Evolutionary conservation across 1,139 yeast species (phyloP), one percentile per base, ranked within the genome.

Genomic region (Blastobotrys raffinosifermentans): DNA sequence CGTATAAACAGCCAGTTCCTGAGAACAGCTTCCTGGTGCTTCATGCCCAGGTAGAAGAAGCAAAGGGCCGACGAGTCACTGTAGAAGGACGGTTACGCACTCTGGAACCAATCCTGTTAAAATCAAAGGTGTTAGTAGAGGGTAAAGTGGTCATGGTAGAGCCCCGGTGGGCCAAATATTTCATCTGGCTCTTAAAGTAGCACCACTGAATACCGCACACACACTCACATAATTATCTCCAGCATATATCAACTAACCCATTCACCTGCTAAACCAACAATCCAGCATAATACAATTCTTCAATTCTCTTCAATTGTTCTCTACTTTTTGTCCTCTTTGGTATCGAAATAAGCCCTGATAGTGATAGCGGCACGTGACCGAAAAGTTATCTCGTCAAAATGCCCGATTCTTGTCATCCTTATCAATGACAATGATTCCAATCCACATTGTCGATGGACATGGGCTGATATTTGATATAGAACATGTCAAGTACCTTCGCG

Each of bases 11-110:
- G 21, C 91, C 84, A 44, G 67, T 72, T 1, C 77, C 78, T 1
- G 80, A 89, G 0, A 72, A 77, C 44, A 68, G 81, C 11, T 75
- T 80, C 5, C 74, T 87, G 8, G 69, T 84, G 26, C 64, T 91
- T 37, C 67, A 70, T 39, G 94, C 94, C 1, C 67, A 73, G 37
- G 87, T 87, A 1, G 60, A 61, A 4, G 80, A 81, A 49, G 58
- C 65, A 7, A 76, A 79, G 48, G 96, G 96, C 0, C 67, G 98
- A 30, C 87, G 86, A 59, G 87, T 81, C 29, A 71, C 75, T 29
- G 83, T 86, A 29, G 66, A 72, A 22, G 96, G 96, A 3, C 26
- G 44, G 10, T 19, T 50, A 34, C 42, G 43, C 19, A 37, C 41
- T 7, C 30, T 45, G 9, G 35, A 31, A 11, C 35, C 20, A 5